Base-by-base conservation (phyloP, 306 rosid genomes). In the Sindora glabra region DNA sequence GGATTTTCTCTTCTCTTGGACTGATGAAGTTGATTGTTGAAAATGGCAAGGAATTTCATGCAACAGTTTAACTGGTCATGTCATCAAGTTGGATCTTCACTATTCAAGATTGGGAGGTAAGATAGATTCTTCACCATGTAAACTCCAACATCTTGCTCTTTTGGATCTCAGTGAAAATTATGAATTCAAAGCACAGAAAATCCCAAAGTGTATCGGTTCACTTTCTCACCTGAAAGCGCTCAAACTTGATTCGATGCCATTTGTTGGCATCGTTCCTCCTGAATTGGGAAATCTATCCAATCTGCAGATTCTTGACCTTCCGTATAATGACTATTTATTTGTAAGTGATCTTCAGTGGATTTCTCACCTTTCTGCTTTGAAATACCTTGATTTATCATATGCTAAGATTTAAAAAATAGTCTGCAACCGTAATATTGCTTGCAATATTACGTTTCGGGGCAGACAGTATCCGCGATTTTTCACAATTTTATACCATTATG, bases 201-300 rank as follows among this genome's bases (percentile, higher is more conserved):
- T 74, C 3, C 75, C 75, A 17, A 49, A 48, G 8, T 74, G 79
- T 13, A 56, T 68, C 6, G 79, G 67, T 9, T 74, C 74, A 30
- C 74, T 74, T 7, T 10, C 5, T 29, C 30, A 54, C 0, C 12
- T 74, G 34, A 36, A 3, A 8, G 1, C 8, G 2, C 14, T 36
- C 2, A 36, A 36, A 36, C 41, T 36, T 36, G 41, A 9, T 36
- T 12, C 7, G 8, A n/a, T 12, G 8, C 14, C n/a, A n/a, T n/a
- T 36, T 36, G 6, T 36, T 36, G 41, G 41, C 9, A 8, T 1
- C 41, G 11, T 36, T 36, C 41, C 41, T 0, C 3, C 5, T 4
- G 34, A 29, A 29, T 29, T 29, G 34, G 8, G 34, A 9, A 29
- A 29, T 9, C 34, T 29, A 2, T 29, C 34, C 2, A 29, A 29